Base-by-base conservation (phyloP, 2,329 filamentous ascomycete genomes). In the Talaromyces piceae region DNA sequence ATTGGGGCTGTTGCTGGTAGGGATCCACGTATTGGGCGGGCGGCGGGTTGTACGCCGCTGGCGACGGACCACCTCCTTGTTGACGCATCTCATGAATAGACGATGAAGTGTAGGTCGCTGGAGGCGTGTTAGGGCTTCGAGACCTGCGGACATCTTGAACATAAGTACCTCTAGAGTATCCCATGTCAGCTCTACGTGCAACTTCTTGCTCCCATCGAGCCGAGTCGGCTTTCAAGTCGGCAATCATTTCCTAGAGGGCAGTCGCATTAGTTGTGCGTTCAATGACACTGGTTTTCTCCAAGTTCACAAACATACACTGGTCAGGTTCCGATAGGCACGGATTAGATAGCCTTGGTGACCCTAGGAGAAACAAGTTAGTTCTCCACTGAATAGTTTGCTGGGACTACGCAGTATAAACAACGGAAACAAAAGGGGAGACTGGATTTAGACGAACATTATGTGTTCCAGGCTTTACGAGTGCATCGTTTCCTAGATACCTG, bases 401-500 rank as follows among this genome's bases (percentile, higher is more conserved):
- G 8, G 26, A 49, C 45, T 55, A 54, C 54, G 50, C 51, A 45
- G 44, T n/a, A 39, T 43, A 41, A 54, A 46, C 54, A 11, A 28
- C 6, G 26, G 11, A 28, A 37, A 37, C 16, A 37, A n/a, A n/a
- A n/a, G n/a, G n/a, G n/a, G n/a, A 20, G n/a, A 16, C 31, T 37
- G 49, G 53, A 58, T 47, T 59, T 58, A 59, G 60, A 67, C 76
- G 61, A 78, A 88, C 85, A 78, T 87, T 81, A 70, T 87, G 85
- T 61, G 79, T 81, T 62, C 84, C 84, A 54, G 86, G 86, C 64
- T 84, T 83, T 65, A 88, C 86, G 62, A 88, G 78, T 59, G 87
- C 87, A 75, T 91, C 87, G 68, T 88, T 88, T 63, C 87, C 87
- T 60, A 91, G 78, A 67, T 89, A 91, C 65, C 86, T 85, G 74